Evolutionary conservation across 2,329 filamentous ascomycete genomes (phyloP), one percentile per base, ranked within the genome.

Genomic region (Colletotrichum liaoningense): DNA sequence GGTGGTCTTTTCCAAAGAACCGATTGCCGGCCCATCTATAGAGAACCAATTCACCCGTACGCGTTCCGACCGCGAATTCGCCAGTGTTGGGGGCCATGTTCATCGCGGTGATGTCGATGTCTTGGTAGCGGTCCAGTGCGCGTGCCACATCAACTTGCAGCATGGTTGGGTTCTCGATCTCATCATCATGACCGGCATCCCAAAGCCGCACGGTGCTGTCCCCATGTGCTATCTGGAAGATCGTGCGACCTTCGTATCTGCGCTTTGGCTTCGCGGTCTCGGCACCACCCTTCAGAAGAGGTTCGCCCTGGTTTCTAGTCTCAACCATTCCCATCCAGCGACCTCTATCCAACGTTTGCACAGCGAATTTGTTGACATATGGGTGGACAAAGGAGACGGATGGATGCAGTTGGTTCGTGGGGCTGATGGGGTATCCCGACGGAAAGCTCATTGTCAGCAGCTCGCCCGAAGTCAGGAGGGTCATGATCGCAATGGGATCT

Each of bases 271-370:
- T 90, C 5, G 88, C 87, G 1, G 90, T 92, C 80, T 94, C 92
- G 1, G 92, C 93, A 8, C 97, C 97, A 67, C 97, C 97, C 75
- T 91, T 90, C 2, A 98, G 82, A 49, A 99, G 88, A 11, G 88
- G 88, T 55, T 95, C 95, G 1, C 95, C 95, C 77, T 93, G 92
- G 56, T 91, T 89, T 52, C 96, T 90, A 75, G 90, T 93, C 82
- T 98, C 97, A n/a, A 91, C 90, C 91, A 98, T 93, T 4, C 94
- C 94, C 16, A 98, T 88, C 97, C 97, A 99, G 75, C 92, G 89
- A 8, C 91, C 91, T 33, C 97, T 91, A 60, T 95, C 92, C 12
- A 98, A 86, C 14, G 90, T 89, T 11, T 94, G 89, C n/a, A 97
- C 87, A 19, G 90, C 88, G 64, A 94, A 87, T 63, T 92, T 91